Evolutionary conservation across 2,329 filamentous ascomycete species (phyloP), one percentile per base, ranked within the genome.

Genomic region (Trichoderma sp.): DNA sequence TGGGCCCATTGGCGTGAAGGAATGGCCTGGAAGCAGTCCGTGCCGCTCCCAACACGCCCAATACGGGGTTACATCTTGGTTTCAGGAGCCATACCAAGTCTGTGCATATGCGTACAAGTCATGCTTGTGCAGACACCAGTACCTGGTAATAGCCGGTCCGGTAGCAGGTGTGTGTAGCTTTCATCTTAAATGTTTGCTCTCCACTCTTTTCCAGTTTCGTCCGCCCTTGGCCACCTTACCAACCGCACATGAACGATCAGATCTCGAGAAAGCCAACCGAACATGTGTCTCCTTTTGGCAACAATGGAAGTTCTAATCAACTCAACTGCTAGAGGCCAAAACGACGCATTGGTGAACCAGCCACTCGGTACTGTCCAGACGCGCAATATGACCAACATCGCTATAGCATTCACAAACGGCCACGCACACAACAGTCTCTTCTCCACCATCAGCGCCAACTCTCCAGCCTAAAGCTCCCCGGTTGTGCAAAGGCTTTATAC

Each of bases 1-100:
- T 72, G 69, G 69, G 31, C 69, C 50, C 69, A 65, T 64, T 56
- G 18, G n/a, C 69, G 53, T 14, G 14, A 72, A 27, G 38, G 29
- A 65, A n/a, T 35, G 21, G 5, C 38, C 11, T 64, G 60, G 8
- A 14, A 63, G 59, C 41, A 64, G 69, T 64, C 69, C 41, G 69
- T 72, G 69, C 69, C 35, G 41, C 21, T 16, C 21, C 21, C 45
- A 21, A 33, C 7, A n/a, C n/a, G 4, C 59, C 56, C n/a, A 33
- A 16, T 12, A 50, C 56, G 68, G 59, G 41, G 29, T 45, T 72
- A n/a, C 69, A 64, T 50, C 60, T 72, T 56, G 35, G 24, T 64
- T 72, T 64, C 59, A 64, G 60, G 38, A 64, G 59, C 59, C 24
- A n/a, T 45, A 12, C 45, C 45, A 18, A 56, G 66, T 50, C 29